These are phyloP conservation scores for Lachnellula cervina DNA, from an alignment of 2,329 filamentous ascomycete species.

Conservation along the genomic window DNA sequence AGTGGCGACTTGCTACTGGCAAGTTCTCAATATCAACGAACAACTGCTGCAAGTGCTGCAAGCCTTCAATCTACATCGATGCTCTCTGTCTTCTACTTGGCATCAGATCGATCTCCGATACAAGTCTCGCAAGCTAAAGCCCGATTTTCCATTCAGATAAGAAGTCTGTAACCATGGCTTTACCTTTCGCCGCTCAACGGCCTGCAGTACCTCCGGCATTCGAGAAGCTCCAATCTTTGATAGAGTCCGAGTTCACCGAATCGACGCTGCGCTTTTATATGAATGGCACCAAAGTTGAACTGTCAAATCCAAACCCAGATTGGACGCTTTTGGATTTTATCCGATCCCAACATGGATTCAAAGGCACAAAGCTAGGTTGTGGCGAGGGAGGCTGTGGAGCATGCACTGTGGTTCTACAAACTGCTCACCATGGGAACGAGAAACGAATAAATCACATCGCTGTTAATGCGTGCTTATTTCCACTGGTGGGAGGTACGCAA, in stretches of 20 bases:
- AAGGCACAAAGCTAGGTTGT: conserved; percentile 95
- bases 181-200: conserved; percentile 7
- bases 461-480: conserved; percentile 92
- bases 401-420: conserved; percentile 88
- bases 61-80: too few species aligned
- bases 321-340: conserved; percentile 90
- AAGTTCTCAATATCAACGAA: too few species aligned
- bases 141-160: not conserved
- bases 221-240: conserved; percentile 17
- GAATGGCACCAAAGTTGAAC: conserved; percentile 82
- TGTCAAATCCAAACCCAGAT: conserved; percentile 87
- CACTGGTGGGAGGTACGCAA: conserved; percentile 88
- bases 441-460: conserved; percentile 87
- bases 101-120: too few species aligned
- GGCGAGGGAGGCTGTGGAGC: conserved; percentile 95
- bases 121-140: not conserved
- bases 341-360: conserved; percentile 79
- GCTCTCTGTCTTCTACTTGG: too few species aligned
- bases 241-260: conserved; percentile 19
- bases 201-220: conserved; percentile 8
- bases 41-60: too few species aligned
- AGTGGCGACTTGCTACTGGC: too few species aligned
- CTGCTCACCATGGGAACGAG: conserved; percentile 88
- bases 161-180: conserved; percentile 3
- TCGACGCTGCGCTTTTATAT: conserved; percentile 81